phyloP scores from a whole-genome alignment of 345 rosid genomes.

The Arabidopsis thaliana region DNA sequence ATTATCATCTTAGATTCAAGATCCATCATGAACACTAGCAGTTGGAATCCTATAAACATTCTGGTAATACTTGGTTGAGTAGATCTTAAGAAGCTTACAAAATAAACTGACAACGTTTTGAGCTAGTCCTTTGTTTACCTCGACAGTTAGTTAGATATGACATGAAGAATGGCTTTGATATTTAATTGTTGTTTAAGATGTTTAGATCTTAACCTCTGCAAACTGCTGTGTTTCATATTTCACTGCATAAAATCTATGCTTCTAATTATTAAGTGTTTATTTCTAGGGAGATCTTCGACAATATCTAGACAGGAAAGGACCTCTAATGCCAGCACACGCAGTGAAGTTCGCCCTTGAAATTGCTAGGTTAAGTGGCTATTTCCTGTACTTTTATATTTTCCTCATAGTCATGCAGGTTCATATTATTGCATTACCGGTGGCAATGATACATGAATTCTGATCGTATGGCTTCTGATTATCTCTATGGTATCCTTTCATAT shows the following conservation, averaged over 20 bases:
- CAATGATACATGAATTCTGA: neutral
- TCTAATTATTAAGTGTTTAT: neutral
- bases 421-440: neutral
- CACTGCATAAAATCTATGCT: slow-evolving; percentile 13
- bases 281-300: slow-evolving; percentile 79
- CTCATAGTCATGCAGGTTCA: slow-evolving; percentile 10
- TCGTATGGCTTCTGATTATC: slow-evolving; percentile 18
- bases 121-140: slow-evolving; percentile 2
- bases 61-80: slow-evolving; percentile 6
- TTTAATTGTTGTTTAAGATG: slow-evolving; percentile 10
- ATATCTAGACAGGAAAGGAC: slow-evolving; percentile 65
- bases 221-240: slow-evolving; percentile 18
- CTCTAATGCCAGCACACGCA: slow-evolving; percentile 64
- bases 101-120: neutral
- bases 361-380: slow-evolving; percentile 60
- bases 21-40: slow-evolving; percentile 10
- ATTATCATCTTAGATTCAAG: slow-evolving; percentile 5
- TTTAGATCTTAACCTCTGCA: slow-evolving; percentile 7
- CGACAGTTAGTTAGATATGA: slow-evolving; percentile 22
- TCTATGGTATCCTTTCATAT: slow-evolving; percentile 18
- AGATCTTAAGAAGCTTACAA: slow-evolving; percentile 9
- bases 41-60: slow-evolving; percentile 1
- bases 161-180: slow-evolving; percentile 5
- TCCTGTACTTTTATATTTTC: neutral
- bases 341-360: slow-evolving; percentile 85